phyloP scores from a whole-genome alignment of 352 stramenopile genomes.

The Aphanomyces euteiches region DNA sequence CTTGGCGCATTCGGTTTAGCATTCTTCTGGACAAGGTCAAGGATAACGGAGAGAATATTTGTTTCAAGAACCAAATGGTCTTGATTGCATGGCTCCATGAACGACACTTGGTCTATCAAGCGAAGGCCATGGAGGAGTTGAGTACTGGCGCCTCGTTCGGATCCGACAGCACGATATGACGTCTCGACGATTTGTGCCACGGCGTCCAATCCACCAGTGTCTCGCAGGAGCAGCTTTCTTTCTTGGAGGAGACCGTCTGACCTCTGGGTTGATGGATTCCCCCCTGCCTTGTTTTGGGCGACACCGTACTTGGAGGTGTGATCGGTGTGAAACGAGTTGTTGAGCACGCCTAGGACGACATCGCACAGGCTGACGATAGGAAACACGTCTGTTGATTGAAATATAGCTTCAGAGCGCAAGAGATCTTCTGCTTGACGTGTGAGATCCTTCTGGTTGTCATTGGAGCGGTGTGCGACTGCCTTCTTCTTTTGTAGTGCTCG shows the following conservation, averaged over 20 bases:
- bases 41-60: constrained; percentile 39
- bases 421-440: constrained; percentile 1
- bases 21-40: constrained; percentile 40
- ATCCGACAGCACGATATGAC: not conserved
- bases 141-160: not conserved
- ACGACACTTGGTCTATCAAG: constrained; percentile 69
- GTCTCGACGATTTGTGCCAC: constrained; percentile 5
- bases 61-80: constrained; percentile 41
- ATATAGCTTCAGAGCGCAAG: constrained; percentile 4
- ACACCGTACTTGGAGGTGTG: constrained; percentile 3
- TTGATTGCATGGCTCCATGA: constrained; percentile 50
- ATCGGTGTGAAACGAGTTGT: constrained; percentile 22
- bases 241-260: not conserved
- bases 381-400: not conserved
- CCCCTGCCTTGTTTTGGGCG: not conserved
- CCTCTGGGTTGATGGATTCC: not conserved
- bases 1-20: constrained; percentile 39
- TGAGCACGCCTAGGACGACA: constrained; percentile 14
- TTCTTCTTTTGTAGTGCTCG: constrained; percentile 22
- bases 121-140: constrained; percentile 31
- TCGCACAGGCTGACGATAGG: constrained; percentile 16
- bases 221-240: constrained; percentile 13
- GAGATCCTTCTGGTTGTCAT: not conserved
- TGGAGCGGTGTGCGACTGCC: not conserved
- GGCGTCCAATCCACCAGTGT: not conserved